A percentile compares a stretch with the other conserved stretches of the same genome.
Conservation (phyloP, 352 stramenopile genomes). For the Phytophthora niederhauseri region DNA sequence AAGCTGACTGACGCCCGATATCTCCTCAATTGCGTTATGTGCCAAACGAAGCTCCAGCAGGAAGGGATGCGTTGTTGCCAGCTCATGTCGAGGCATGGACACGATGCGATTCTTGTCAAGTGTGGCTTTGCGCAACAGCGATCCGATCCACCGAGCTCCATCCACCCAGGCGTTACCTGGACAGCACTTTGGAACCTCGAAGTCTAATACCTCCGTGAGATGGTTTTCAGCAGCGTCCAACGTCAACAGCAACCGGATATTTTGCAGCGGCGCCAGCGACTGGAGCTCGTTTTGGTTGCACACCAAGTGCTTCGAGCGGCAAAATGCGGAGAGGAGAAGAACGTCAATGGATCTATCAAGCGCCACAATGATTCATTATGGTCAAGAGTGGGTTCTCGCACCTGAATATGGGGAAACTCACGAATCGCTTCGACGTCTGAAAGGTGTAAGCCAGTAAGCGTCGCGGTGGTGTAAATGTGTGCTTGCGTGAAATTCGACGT, state of each 20-base stretch:
- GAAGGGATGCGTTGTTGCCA: conserved; percentile 60
- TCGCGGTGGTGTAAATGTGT: no score
- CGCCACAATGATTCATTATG: neutral
- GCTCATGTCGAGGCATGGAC: conserved; percentile 45
- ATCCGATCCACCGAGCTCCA: conserved; percentile 65
- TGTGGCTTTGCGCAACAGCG: conserved; percentile 58
- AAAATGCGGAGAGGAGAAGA: neutral
- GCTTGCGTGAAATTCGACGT: no score
- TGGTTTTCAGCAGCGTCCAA: conserved; percentile 67
- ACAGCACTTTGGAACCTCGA: conserved; percentile 65
- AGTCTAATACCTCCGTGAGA: conserved; percentile 67
- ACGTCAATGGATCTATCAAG: conserved; percentile 1
- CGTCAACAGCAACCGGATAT: conserved; percentile 60
- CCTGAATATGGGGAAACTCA: conserved; percentile 67
- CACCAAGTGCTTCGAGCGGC: conserved; percentile 52
- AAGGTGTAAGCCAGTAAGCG: conserved; percentile 46
- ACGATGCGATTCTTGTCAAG: conserved; percentile 61
- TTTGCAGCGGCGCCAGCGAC: conserved; percentile 47
- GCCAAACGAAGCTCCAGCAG: conserved; percentile 67
- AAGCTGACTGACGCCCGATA: conserved; percentile 55
- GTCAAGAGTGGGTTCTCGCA: conserved; percentile 11
- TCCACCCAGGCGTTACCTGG: conserved; percentile 56
- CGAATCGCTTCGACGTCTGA: conserved; percentile 46
- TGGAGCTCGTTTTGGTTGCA: conserved; percentile 59
- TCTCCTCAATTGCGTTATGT: conserved; percentile 59